Base-by-base conservation (phyloP, 163 green algal species). In the Botryococcus braunii region DNA sequence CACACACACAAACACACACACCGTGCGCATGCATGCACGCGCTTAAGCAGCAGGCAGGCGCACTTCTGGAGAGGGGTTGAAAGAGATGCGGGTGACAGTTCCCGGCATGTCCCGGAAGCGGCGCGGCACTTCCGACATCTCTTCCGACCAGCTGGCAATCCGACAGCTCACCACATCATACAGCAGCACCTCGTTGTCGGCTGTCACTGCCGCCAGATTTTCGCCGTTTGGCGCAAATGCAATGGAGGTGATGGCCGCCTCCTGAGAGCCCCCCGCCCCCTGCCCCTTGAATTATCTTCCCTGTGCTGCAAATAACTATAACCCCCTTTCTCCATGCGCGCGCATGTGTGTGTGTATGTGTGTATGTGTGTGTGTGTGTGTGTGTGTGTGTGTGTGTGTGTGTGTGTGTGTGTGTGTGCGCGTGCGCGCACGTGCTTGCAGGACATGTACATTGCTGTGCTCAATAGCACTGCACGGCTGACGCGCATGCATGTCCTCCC, bases 91-190 rank as follows among this genome's bases (percentile, higher is more conserved):
- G 5, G 21, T 38, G 31, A 85, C 76, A 17, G 39, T 25, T 23
- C 85, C 85, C 0, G 77, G 79, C 68, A 89, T 76, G 2, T 65
- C 37, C 41, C 71, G 48, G 66, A 86, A 60, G 37, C 69, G 65
- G 39, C 59, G 32, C 11, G 71, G 71, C 27, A 86, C 62, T 21
- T 56, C 34, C 5, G 49, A n/a, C 21, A 27, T 68, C 27, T n/a
- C 40, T 23, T 56, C 34, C 3, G 52, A 77, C 82, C 79, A 85
- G 32, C 66, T 48, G 3, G 72, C 70, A 11, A 66, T 69, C 58
- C 66, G 29, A 17, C 71, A 60, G 9, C 36, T 74, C 0, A 66
- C 61, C 41, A 80, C 62, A 35, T 78, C 65, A 61, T 78, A 88
- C 11, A 74, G 58, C 0, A 55, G 62, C 25, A 90, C 29, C 27